Conservation (phyloP, 768 basidiomycete species). For the Suillus decipiens region DNA sequence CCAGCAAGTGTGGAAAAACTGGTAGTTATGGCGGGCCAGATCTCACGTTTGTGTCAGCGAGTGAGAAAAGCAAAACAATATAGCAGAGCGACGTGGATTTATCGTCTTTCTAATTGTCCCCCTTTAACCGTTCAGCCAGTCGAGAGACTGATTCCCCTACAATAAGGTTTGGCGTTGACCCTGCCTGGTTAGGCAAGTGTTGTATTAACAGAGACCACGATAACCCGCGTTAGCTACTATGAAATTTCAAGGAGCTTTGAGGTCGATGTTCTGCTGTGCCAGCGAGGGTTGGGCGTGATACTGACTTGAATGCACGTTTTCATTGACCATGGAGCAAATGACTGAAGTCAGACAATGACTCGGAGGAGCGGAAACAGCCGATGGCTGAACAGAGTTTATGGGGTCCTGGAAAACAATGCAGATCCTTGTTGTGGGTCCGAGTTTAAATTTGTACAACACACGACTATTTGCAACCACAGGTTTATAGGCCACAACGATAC, state of each 20-base stretch:
- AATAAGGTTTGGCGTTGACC: not conserved
- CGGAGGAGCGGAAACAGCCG: conserved; percentile 4
- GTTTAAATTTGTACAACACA: conserved; percentile 9
- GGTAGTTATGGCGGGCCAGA: not conserved
- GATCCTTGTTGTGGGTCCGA: conserved; percentile 23
- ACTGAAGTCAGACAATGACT: conserved; percentile 11
- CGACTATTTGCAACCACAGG: conserved; percentile 4
- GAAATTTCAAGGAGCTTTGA: not conserved
- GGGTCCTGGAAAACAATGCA: conserved; percentile 22
- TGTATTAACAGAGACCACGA: conserved; percentile 20
- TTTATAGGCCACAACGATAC: conserved; percentile 1
- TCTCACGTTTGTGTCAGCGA: not conserved
- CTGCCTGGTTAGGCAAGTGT: conserved; percentile 20
- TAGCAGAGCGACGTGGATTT: not conserved
- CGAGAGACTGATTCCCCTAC: not conserved
- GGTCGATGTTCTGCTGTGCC: not conserved
- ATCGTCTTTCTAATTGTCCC: not conserved
- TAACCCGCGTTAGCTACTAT: not conserved
- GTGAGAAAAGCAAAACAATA: not conserved
- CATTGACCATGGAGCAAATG: conserved; percentile 3
- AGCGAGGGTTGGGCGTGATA: not conserved
- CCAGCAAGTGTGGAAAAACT: not conserved
- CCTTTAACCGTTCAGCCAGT: not conserved
- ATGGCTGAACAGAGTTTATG: conserved; percentile 11
- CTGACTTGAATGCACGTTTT: not conserved